Evolutionary conservation across 768 basidiomycete species (phyloP).

Genomic region (Suillus americanus): DNA sequence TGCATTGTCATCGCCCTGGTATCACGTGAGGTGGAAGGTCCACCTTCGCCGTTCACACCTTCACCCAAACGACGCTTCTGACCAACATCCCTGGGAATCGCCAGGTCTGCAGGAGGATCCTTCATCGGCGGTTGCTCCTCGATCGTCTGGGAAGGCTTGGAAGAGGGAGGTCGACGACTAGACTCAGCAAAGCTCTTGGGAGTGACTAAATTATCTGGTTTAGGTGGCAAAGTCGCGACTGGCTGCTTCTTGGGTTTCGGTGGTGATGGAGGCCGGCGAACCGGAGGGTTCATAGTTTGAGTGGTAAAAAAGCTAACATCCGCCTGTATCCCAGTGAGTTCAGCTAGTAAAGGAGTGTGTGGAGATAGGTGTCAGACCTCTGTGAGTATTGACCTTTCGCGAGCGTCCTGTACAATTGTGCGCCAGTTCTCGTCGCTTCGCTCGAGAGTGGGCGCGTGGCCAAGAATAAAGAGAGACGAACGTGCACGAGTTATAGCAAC

Average conservation of each 20-base stretch:
- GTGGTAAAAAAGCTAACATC: slow-evolving; percentile 41
- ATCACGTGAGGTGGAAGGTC: slow-evolving; percentile 17
- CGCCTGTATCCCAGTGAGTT: slow-evolving; percentile 21
- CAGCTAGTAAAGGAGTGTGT: background rate
- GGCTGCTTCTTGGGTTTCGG: slow-evolving; percentile 21
- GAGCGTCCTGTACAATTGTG: slow-evolving; percentile 74
- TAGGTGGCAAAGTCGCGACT: slow-evolving; percentile 11
- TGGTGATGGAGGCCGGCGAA: slow-evolving; percentile 18
- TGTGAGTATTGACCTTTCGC: slow-evolving; percentile 57
- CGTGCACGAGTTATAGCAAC: slow-evolving; percentile 98
- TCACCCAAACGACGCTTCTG: slow-evolving; percentile 22
- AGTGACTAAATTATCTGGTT: slow-evolving; percentile 38
- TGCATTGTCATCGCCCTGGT: slow-evolving; percentile 27
- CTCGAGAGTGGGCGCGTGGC: slow-evolving; percentile 86
- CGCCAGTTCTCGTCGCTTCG: slow-evolving; percentile 82
- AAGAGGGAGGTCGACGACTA: slow-evolving; percentile 15
- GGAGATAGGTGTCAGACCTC: slow-evolving; percentile 46
- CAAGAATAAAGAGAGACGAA: slow-evolving; percentile 91
- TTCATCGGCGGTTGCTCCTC: slow-evolving; percentile 3
- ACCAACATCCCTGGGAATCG: background rate
- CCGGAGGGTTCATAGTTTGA: slow-evolving; percentile 16
- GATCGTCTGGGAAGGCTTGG: slow-evolving; percentile 2
- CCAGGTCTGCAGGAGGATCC: slow-evolving; percentile 8
- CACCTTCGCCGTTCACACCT: slow-evolving; percentile 13
- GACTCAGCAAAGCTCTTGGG: slow-evolving; percentile 37